These are phyloP conservation scores for Clarireedia paspali DNA, from an alignment of 2,329 filamentous ascomycete species.

Conservation along the genomic window DNA sequence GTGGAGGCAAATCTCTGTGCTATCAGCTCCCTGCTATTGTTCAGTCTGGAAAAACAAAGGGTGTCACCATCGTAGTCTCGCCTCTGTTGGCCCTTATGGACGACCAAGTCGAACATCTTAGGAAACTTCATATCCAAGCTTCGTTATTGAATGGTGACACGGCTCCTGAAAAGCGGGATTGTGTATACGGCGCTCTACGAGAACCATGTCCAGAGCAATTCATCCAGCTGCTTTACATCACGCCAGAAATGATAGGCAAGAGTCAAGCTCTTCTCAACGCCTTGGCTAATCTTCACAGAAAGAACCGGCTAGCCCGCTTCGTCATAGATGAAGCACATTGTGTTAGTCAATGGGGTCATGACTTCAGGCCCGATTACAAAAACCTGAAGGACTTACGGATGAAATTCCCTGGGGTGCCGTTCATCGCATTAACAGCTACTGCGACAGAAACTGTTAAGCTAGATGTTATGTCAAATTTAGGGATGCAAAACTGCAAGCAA, in stretches of 20 bases:
- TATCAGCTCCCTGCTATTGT: slow-evolving; percentile 91
- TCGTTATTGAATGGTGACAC: slow-evolving; percentile 76
- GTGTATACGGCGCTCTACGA: slow-evolving; percentile 58
- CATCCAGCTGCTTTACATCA: slow-evolving; percentile 83
- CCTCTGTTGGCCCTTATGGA: slow-evolving; percentile 94
- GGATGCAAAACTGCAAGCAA: slow-evolving; percentile 65
- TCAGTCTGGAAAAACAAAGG: slow-evolving; percentile 68
- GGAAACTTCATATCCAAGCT: slow-evolving; percentile 67
- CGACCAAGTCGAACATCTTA: slow-evolving; percentile 84
- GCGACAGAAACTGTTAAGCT: slow-evolving; percentile 88
- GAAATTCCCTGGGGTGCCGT: slow-evolving; percentile 69
- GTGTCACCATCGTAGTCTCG: slow-evolving; percentile 91
- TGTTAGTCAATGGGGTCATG: slow-evolving; percentile 98
- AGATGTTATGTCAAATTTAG: slow-evolving; percentile 87
- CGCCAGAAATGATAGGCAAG: slow-evolving; percentile 91
- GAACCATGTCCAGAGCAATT: slow-evolving; percentile 62
- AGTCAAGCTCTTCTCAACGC: slow-evolving; percentile 60
- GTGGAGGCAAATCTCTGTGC: slow-evolving; percentile 92
- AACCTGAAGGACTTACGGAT: slow-evolving; percentile 65
- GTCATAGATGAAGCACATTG: slow-evolving; percentile 99
- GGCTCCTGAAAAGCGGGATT: slow-evolving; percentile 49
- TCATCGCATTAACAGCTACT: slow-evolving; percentile 93
- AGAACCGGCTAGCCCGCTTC: slow-evolving; percentile 71
- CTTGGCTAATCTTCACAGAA: slow-evolving; percentile 60
- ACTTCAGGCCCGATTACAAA: slow-evolving; percentile 96